phyloP scores from a whole-genome alignment of 768 basidiomycete genomes.

The Boletellus emodensis region DNA sequence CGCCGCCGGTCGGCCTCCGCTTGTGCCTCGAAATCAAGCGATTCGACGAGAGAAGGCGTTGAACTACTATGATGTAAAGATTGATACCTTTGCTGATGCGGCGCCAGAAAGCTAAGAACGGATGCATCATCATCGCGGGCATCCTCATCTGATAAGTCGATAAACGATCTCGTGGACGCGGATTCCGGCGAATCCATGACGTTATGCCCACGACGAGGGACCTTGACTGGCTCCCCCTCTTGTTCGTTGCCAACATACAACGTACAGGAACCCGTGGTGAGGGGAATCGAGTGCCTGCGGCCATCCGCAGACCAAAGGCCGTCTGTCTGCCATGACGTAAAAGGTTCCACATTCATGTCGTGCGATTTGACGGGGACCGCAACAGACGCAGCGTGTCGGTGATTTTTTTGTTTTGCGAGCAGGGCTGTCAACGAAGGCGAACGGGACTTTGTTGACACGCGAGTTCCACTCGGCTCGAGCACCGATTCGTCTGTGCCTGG shows the following conservation, averaged over 20 bases:
- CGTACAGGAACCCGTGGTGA: slow-evolving; percentile 44
- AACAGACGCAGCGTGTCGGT: slow-evolving; percentile 32
- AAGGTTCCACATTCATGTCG: slow-evolving; percentile 20
- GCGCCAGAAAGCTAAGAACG: slow-evolving; percentile 28
- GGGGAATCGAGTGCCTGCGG: slow-evolving; percentile 55
- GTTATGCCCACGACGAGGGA: slow-evolving; percentile 4
- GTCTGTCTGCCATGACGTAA: slow-evolving; percentile 34
- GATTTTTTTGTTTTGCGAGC: slow-evolving; percentile 28
- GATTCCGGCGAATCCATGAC: slow-evolving; percentile 14
- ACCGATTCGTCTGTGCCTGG: slow-evolving; percentile 43
- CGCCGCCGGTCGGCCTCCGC: slow-evolving; percentile 61
- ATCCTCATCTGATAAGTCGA: slow-evolving; percentile 68
- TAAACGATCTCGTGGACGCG: slow-evolving; percentile 44
- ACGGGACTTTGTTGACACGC: slow-evolving; percentile 19
- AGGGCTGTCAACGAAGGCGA: slow-evolving; percentile 25
- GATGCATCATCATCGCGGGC: slow-evolving; percentile 30
- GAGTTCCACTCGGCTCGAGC: slow-evolving; percentile 25
- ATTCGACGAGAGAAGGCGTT: slow-evolving; percentile 46
- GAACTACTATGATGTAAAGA: slow-evolving; percentile 36
- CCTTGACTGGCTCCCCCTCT: not conserved
- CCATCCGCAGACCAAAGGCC: slow-evolving; percentile 27
- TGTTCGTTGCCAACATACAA: slow-evolving; percentile 20
- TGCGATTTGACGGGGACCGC: slow-evolving; percentile 22
- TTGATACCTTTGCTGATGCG: slow-evolving; percentile 20
- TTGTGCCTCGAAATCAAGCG: slow-evolving; percentile 47